Evolutionary conservation across 2,329 filamentous ascomycete genomes (phyloP).

Genomic region (Elsinoe australis): DNA sequence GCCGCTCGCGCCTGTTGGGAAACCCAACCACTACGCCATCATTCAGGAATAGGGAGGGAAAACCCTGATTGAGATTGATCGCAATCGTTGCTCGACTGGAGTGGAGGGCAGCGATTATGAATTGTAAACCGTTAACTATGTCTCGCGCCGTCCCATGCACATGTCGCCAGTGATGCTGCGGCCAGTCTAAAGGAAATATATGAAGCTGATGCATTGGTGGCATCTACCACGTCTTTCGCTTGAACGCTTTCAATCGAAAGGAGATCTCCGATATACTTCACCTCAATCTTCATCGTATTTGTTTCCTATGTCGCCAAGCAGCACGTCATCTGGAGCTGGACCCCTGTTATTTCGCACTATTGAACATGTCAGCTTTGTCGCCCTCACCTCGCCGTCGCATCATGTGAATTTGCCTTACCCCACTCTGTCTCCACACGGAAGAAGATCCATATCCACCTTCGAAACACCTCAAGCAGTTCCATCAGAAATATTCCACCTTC

Average conservation of each 20-base stretch:
- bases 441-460: conserved; percentile 96
- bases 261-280: neutral
- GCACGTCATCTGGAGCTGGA: conserved; percentile 58
- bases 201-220: conserved; percentile 4
- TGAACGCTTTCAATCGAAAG: conserved; percentile 7
- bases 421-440: conserved; percentile 92
- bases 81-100: too few species aligned
- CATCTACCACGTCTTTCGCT: conserved; percentile 13
- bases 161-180: too few species aligned
- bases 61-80: too few species aligned
- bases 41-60: too few species aligned
- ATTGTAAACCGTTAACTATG: too few species aligned
- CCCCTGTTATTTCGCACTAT: conserved; percentile 48
- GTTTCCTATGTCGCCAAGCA: conserved; percentile 58
- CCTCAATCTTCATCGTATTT: conserved; percentile 15
- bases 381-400: neutral
- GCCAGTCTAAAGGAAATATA: too few species aligned
- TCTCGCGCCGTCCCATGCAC: too few species aligned
- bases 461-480: conserved; percentile 75
- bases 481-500: conserved; percentile 85
- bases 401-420: conserved; percentile 29
- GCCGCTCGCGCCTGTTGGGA: too few species aligned
- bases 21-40: too few species aligned
- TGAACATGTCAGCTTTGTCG: conserved; percentile 14
- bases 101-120: too few species aligned